Conservation (phyloP, 2,329 filamentous ascomycete species). For the Cladosporium sp. region DNA sequence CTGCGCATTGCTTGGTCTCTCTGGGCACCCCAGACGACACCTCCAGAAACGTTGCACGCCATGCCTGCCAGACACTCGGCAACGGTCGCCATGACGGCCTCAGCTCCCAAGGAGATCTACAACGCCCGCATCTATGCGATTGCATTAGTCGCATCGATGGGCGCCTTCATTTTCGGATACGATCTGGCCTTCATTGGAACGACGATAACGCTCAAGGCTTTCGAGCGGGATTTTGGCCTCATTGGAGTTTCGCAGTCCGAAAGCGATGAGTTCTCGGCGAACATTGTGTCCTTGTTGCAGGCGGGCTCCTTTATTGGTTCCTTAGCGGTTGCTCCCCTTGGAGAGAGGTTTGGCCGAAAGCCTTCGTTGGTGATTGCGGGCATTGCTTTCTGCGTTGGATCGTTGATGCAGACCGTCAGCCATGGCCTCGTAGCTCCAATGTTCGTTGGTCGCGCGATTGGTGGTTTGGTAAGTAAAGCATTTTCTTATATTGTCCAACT, state of each 20-base stretch:
- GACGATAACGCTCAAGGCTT: constrained; percentile 18
- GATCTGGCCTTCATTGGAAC: constrained; percentile 21
- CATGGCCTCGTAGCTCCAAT: constrained; percentile 42
- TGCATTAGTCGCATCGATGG: constrained; percentile 18
- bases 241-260: constrained; percentile 6
- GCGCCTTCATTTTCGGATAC: constrained; percentile 21
- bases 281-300: constrained; percentile 18
- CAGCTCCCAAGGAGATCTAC: constrained; percentile 17
- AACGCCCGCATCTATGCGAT: constrained; percentile 16
- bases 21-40: not conserved
- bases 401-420: constrained; percentile 38
- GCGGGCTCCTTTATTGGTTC: constrained; percentile 19
- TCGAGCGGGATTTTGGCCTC: constrained; percentile 18
- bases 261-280: constrained; percentile 17
- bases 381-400: constrained; percentile 15
- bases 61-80: constrained; percentile 15
- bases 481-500: constrained; percentile 39
- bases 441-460: constrained; percentile 29
- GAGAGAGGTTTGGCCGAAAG: constrained; percentile 14
- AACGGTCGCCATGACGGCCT: not conserved
- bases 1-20: constrained; percentile 5
- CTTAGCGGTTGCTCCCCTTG: constrained; percentile 12
- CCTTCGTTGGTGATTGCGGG: constrained; percentile 15
- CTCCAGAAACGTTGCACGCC: not conserved
- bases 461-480: constrained; percentile 15